Conservation (phyloP, 1,139 yeast species). For the Insectozyma bohioensis region DNA sequence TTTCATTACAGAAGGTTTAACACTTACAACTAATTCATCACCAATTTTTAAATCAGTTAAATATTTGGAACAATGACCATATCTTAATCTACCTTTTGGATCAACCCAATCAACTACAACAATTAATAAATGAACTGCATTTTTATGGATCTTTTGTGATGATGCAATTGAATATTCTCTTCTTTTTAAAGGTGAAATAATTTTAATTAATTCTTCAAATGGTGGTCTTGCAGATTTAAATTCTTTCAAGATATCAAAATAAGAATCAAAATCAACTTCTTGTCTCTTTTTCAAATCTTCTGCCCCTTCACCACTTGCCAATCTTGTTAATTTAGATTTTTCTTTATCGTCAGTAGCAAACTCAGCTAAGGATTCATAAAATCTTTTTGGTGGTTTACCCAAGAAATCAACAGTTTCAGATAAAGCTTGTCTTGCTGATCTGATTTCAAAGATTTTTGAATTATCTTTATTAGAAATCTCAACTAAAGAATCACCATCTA, state of each 20-base stretch:
- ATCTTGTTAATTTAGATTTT: constrained; percentile 56
- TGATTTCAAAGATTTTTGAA: constrained; percentile 56
- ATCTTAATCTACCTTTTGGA: constrained; percentile 80
- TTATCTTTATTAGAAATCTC: constrained; percentile 73
- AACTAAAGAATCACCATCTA: constrained; percentile 66
- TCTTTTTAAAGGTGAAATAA: constrained; percentile 87
- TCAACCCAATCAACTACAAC: constrained; percentile 98
- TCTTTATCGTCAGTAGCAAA: constrained; percentile 73
- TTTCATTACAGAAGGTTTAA: constrained; percentile 97
- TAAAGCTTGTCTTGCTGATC: constrained; percentile 81
- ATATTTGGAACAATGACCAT: constrained; percentile 92
- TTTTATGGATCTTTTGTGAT: constrained; percentile 88
- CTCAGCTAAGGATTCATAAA: constrained; percentile 78
- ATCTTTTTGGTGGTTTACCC: constrained; percentile 95
- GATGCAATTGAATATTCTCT: constrained; percentile 99
- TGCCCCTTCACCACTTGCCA: constrained; percentile 82
- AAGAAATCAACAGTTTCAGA: constrained; percentile 80
- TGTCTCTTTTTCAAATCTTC: constrained; percentile 81
- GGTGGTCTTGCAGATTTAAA: constrained; percentile 83
- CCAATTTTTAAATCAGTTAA: constrained; percentile 79
- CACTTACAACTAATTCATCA: constrained; percentile 86
- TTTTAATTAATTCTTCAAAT: constrained; percentile 65
- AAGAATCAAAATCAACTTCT: constrained; percentile 79
- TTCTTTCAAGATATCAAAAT: constrained; percentile 77
- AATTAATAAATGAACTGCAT: constrained; percentile 85